Conservation (phyloP, 306 rosid species). For the Fragaria ananassa region DNA sequence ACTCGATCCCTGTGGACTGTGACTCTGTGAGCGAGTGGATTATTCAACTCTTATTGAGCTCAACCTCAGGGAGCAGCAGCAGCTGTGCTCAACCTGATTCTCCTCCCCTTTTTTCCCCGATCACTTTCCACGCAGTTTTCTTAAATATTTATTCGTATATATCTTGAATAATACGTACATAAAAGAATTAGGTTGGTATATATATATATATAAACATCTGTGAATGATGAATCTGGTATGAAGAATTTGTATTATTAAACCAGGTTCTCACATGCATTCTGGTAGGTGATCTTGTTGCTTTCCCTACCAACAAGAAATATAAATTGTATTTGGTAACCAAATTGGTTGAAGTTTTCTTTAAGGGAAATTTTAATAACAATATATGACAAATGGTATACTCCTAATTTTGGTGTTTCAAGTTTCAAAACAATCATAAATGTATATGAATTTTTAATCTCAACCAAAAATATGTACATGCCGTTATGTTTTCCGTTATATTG, state of each 20-base stretch:
- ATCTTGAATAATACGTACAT: background rate
- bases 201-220: background rate
- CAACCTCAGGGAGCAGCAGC: background rate
- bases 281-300: constrained; percentile 4
- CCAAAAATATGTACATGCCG: no score
- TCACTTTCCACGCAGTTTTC: constrained; percentile 12
- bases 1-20: background rate
- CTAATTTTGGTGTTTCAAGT: no score
- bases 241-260: background rate
- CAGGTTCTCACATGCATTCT: background rate
- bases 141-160: background rate
- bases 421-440: no score
- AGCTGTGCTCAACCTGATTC: constrained; percentile 5
- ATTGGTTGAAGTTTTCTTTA: background rate
- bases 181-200: background rate
- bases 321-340: background rate
- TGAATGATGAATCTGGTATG: background rate
- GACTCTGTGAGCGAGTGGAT: background rate
- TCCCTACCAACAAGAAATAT: background rate
- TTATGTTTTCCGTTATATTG: no score
- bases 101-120: background rate
- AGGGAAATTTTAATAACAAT: no score
- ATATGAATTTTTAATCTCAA: no score
- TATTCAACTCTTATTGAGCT: background rate
- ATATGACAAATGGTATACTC: no score